Percentiles rank a stretch among this genome's conserved stretches.
Conservation (phyloP, 139 green algal genomes). For the Closterium sp. region DNA sequence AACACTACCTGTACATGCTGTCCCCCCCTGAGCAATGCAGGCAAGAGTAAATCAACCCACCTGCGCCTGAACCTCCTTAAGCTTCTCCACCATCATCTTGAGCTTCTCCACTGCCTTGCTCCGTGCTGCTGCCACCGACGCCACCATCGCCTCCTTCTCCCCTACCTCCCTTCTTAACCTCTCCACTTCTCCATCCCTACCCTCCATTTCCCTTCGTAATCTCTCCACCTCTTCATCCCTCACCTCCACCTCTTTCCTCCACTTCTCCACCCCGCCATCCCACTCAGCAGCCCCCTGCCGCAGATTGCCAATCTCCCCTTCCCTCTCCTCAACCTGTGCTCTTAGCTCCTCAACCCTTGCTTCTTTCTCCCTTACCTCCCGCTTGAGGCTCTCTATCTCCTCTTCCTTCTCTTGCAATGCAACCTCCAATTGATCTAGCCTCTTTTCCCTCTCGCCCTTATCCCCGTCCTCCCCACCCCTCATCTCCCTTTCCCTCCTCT, state of each 20-base stretch:
- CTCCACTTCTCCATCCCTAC: neutral
- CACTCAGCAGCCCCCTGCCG: neutral
- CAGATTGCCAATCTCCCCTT: neutral
- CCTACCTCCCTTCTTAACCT: neutral
- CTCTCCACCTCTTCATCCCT: neutral
- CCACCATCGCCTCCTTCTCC: neutral
- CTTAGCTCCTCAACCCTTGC: neutral
- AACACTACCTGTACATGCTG: no score
- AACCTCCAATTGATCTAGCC: neutral
- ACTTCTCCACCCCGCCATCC: neutral
- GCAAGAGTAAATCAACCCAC: neutral
- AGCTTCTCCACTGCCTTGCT: neutral
- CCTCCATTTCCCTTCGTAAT: neutral
- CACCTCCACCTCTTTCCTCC: no score
- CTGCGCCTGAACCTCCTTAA: neutral
- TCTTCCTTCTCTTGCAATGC: neutral
- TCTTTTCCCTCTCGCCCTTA: neutral
- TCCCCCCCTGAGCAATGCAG: no score
- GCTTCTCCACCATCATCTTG: neutral
- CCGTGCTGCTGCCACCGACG: neutral
- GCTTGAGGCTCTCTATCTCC: neutral
- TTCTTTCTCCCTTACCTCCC: neutral
- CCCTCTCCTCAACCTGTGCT: neutral
- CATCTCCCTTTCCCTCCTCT: neutral
- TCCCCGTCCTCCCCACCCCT: neutral